Evolutionary conservation across 164 flowering plant species (phyloP).

Genomic region (Vitis vinifera): ASM3070453v1 NC_081808.1:23076001-23076500

Average conservation of each 20-base stretch:
- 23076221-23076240: slow-evolving; percentile 93
- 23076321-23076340: background rate
- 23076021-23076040: slow-evolving; percentile 87
- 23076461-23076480: no score
- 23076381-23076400: background rate
- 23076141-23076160: slow-evolving; percentile 84
- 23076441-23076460: no score
- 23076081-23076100: slow-evolving; percentile 91
- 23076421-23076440: no score
- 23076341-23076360: background rate
- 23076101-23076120: slow-evolving; percentile 76
- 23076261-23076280: slow-evolving; percentile 80
- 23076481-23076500: no score
- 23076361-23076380: background rate
- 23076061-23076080: slow-evolving; percentile 74
- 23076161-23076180: slow-evolving; percentile 69
- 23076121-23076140: slow-evolving; percentile 59
- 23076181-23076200: slow-evolving; percentile 76
- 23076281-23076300: slow-evolving; percentile 78
- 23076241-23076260: slow-evolving; percentile 81
- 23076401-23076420: no score
- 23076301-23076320: background rate
- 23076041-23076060: slow-evolving; percentile 61
- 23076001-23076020: slow-evolving; percentile 88
- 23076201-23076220: slow-evolving; percentile 87